Evolutionary conservation across 306 rosid species (phyloP).

Genomic region (Malus asiatica): DNA sequence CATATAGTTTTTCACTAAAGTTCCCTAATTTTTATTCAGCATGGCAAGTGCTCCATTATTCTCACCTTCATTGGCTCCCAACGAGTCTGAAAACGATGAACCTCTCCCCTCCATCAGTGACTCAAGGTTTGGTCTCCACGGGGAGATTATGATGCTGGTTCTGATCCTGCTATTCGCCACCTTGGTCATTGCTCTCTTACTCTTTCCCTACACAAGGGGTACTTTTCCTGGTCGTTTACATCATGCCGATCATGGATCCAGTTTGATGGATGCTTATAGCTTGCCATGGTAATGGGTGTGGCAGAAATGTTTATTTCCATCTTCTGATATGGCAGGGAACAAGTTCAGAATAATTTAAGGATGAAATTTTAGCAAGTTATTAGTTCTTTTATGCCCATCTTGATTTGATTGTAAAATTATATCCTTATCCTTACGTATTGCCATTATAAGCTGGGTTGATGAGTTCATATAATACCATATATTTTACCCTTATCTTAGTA

Average conservation of each 20-base stretch:
- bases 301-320: not conserved
- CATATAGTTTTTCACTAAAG: too few relatives aligned
- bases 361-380: too few relatives aligned
- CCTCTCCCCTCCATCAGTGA: slow-evolving; percentile 9
- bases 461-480: too few relatives aligned
- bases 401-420: too few relatives aligned
- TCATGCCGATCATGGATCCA: not conserved
- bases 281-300: not conserved
- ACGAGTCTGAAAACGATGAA: not conserved
- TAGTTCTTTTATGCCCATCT: not conserved
- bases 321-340: not conserved
- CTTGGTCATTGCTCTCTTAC: slow-evolving; percentile 13
- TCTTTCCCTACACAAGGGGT: not conserved
- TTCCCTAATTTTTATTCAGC: not conserved
- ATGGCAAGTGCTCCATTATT: slow-evolving; percentile 17
- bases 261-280: not conserved
- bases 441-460: too few relatives aligned
- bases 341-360: too few relatives aligned
- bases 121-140: slow-evolving; percentile 31
- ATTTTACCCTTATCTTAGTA: too few relatives aligned
- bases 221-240: not conserved
- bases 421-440: not conserved
- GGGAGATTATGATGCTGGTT: slow-evolving; percentile 37
- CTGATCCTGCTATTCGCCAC: slow-evolving; percentile 22
- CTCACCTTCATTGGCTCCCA: slow-evolving; percentile 25